These are phyloP conservation scores for Ascoidea rubescens DNA, from an alignment of 805 yeast genomes.

Conservation along the genomic window DNA sequence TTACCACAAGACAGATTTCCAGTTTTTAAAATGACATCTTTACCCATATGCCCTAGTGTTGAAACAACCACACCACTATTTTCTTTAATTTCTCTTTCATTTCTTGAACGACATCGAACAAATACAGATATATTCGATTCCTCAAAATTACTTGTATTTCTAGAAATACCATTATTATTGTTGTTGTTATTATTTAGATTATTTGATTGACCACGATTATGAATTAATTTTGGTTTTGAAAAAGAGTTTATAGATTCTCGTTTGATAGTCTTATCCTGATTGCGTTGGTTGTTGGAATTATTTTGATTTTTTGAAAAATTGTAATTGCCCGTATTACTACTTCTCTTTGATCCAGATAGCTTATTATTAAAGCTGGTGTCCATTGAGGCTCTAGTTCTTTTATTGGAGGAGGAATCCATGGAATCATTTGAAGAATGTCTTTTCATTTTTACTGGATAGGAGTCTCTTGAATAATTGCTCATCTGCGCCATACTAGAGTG, in stretches of 20 bases:
- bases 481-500: too few relatives aligned
- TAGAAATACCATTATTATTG: neutral
- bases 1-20: slow-evolving; percentile 7
- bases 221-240: neutral
- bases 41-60: slow-evolving; percentile 20
- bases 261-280: too few relatives aligned
- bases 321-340: too few relatives aligned
- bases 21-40: slow-evolving; percentile 8
- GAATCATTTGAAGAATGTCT: neutral
- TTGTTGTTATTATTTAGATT: neutral
- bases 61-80: slow-evolving; percentile 50
- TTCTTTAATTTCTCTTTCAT: slow-evolving; percentile 38
- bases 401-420: neutral
- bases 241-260: neutral
- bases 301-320: neutral
- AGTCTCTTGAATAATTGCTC: too few relatives aligned
- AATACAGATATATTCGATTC: slow-evolving; percentile 43
- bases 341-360: neutral
- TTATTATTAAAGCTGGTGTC: neutral
- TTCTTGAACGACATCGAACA: slow-evolving; percentile 52
- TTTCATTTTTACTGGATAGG: neutral
- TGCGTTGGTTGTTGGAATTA: too few relatives aligned
- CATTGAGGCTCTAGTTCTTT: neutral
- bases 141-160: slow-evolving; percentile 3
- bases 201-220: neutral